Conservation (phyloP, 139 green algal species). For the Pycnococcus provasolii region DNA sequence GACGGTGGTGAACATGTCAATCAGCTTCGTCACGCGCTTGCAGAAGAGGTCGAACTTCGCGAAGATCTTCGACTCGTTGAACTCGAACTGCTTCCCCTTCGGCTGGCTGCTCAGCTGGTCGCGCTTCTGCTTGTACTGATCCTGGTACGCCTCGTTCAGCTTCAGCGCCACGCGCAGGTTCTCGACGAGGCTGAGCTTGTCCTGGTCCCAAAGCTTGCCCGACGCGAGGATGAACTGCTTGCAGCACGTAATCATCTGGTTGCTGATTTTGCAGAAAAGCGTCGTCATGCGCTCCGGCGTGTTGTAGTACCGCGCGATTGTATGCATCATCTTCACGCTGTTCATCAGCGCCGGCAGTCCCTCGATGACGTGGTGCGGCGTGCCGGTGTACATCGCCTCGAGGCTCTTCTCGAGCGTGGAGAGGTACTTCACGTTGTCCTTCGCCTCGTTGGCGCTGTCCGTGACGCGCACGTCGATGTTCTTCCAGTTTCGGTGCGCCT, state of each 20-base stretch:
- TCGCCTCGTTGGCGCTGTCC: constrained; percentile 76
- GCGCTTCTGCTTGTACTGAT: constrained; percentile 54
- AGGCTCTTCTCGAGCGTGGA: constrained; percentile 68
- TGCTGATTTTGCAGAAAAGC: constrained; percentile 72
- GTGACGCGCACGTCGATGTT: constrained; percentile 61
- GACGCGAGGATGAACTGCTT: constrained; percentile 50
- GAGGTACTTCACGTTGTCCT: constrained; percentile 88
- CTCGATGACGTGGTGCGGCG: constrained; percentile 55
- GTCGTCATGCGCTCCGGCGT: constrained; percentile 65
- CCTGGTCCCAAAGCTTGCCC: constrained; percentile 66
- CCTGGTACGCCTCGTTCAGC: constrained; percentile 52
- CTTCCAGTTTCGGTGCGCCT: constrained; percentile 55
- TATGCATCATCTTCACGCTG: constrained; percentile 76
- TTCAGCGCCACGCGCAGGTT: constrained; percentile 39
- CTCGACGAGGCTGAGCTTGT: constrained; percentile 49
- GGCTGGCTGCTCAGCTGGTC: constrained; percentile 41
- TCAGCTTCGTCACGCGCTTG: constrained; percentile 76
- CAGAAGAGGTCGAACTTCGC: constrained; percentile 78
- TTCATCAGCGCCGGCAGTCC: constrained; percentile 59
- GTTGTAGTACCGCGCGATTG: constrained; percentile 77
- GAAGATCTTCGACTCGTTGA: constrained; percentile 63
- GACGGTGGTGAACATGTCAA: constrained; percentile 76
- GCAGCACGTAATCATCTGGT: constrained; percentile 64
- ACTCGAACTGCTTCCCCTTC: constrained; percentile 57
- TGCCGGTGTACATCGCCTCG: constrained; percentile 61